phyloP scores from a whole-genome alignment of 306 rosid genomes.

The Elaeagnus macrophylla region DNA sequence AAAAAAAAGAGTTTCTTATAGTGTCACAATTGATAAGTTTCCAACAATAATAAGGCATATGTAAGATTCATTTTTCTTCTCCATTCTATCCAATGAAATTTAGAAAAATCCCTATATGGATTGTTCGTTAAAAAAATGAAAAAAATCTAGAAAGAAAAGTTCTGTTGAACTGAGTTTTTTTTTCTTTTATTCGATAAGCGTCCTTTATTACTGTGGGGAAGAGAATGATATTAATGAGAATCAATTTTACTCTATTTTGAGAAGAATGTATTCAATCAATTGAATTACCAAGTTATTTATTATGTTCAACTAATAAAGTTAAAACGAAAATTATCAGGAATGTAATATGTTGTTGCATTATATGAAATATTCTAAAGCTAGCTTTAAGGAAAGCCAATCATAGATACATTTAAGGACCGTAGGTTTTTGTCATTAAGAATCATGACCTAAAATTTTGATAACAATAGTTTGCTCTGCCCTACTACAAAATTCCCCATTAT shows the following conservation, averaged over 20 bases:
- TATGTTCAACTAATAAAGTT: slow-evolving; percentile 7
- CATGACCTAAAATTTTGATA: not conserved
- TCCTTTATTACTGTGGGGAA: no score
- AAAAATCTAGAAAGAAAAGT: slow-evolving; percentile 25
- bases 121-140: slow-evolving; percentile 14
- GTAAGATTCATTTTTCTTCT: slow-evolving; percentile 21
- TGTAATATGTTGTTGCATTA: slow-evolving; percentile 28
- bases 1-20: no score
- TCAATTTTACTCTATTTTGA: no score
- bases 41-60: no score
- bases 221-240: no score
- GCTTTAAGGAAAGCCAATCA: slow-evolving; percentile 60
- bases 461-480: no score
- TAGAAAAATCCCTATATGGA: slow-evolving; percentile 19
- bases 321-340: slow-evolving; percentile 8
- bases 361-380: slow-evolving; percentile 50
- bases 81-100: slow-evolving; percentile 28
- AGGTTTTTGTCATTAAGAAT: slow-evolving; percentile 45
- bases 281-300: no score
- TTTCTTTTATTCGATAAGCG: no score
- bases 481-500: slow-evolving; percentile 30
- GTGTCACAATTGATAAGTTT: no score
- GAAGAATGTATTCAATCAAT: no score
- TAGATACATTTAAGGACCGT: slow-evolving; percentile 52
- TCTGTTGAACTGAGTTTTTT: slow-evolving; percentile 33